A percentile compares a stretch with the other conserved stretches of the same genome.
Conservation (phyloP, 768 basidiomycete species). For the Floccularia luteovirens region DNA sequence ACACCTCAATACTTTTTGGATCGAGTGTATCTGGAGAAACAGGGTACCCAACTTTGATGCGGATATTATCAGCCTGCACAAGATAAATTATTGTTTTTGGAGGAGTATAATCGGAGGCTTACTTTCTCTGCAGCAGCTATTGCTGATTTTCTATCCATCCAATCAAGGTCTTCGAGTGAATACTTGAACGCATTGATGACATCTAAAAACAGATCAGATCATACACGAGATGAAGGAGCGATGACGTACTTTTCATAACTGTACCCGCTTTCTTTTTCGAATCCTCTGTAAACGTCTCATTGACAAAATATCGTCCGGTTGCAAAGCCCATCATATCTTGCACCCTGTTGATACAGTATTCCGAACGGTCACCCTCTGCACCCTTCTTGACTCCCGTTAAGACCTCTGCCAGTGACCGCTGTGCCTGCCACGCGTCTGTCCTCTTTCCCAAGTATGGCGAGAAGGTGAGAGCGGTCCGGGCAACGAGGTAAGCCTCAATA, state of each 20-base stretch:
- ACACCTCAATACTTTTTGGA: slow-evolving; percentile 59
- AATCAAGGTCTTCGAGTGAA: slow-evolving; percentile 66
- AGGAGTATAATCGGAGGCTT: slow-evolving; percentile 5
- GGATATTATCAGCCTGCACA: slow-evolving; percentile 66
- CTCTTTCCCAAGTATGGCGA: slow-evolving; percentile 66
- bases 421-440: slow-evolving; percentile 75
- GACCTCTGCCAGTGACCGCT: slow-evolving; percentile 60
- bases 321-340: slow-evolving; percentile 82
- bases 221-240: slow-evolving; percentile 1
- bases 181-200: slow-evolving; percentile 79
- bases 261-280: slow-evolving; percentile 76
- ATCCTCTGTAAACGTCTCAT: slow-evolving; percentile 71
- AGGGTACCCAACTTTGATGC: slow-evolving; percentile 92
- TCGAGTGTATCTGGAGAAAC: slow-evolving; percentile 74
- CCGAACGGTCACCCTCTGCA: slow-evolving; percentile 72
- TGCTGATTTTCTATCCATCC: slow-evolving; percentile 89
- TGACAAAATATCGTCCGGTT: slow-evolving; percentile 83
- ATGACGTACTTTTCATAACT: slow-evolving; percentile 63
- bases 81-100: slow-evolving; percentile 3
- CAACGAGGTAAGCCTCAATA: slow-evolving; percentile 81
- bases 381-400: slow-evolving; percentile 86
- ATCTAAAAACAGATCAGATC: slow-evolving; percentile 27
- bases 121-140: slow-evolving; percentile 82
- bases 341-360: slow-evolving; percentile 72
- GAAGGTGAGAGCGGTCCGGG: slow-evolving; percentile 62